Percentiles rank a stretch among this genome's conserved stretches.
Evolutionary conservation across 73 alveolate species (phyloP).

Genomic region (Paraurostyla sp.): DNA sequence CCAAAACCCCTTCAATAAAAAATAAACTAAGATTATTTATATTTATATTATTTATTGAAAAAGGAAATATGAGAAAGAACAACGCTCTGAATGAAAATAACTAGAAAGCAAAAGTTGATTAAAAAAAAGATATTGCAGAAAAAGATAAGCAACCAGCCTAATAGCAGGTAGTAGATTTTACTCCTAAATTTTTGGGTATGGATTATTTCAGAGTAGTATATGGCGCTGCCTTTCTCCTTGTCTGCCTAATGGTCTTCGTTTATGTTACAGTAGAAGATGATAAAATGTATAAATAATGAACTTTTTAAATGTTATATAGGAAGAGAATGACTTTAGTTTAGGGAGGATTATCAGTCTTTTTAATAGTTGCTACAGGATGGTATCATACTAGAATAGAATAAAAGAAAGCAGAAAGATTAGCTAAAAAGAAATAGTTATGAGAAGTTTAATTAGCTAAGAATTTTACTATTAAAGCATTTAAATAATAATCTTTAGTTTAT

Average conservation of each 20-base stretch:
- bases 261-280: constrained; percentile 48
- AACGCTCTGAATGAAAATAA: constrained; percentile 1
- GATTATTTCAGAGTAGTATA: constrained; percentile 60
- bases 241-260: constrained; percentile 20
- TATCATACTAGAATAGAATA: constrained; percentile 42
- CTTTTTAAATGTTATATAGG: not conserved
- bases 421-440: not conserved
- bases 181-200: constrained; percentile 49
- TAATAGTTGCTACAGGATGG: constrained; percentile 50
- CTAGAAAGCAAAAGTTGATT: not conserved
- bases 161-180: not conserved
- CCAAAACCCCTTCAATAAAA: too few relatives aligned
- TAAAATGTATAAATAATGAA: not conserved
- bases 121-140: not conserved
- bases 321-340: constrained; percentile 49
- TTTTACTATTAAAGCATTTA: not conserved
- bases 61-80: constrained; percentile 8
- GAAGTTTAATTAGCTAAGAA: not conserved
- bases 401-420: constrained; percentile 12
- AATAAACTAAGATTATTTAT: too few relatives aligned
- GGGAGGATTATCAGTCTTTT: constrained; percentile 42
- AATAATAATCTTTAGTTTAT: not conserved
- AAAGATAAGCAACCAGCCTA: too few relatives aligned
- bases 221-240: constrained; percentile 18
- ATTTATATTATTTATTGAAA: too few relatives aligned